These are phyloP conservation scores for Yamadazyma siamensis DNA, from an alignment of 1,139 yeast genomes.

Conservation along the genomic window DNA sequence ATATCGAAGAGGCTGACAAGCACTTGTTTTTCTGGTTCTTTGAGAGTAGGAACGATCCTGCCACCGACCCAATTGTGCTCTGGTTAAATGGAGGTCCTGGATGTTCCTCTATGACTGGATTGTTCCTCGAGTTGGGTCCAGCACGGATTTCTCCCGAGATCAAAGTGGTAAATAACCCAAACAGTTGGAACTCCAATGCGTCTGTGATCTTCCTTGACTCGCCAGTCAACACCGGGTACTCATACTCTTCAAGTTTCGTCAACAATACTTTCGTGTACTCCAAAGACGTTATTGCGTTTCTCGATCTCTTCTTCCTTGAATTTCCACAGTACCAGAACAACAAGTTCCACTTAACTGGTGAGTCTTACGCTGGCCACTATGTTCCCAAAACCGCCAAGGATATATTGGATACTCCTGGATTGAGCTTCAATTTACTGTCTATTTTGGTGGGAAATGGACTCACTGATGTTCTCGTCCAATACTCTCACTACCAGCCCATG, in stretches of 20 bases:
- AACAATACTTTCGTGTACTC: constrained; percentile 42
- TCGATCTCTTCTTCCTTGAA: constrained; percentile 60
- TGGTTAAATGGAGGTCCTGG: constrained; percentile 99
- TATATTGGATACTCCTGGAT: constrained; percentile 45
- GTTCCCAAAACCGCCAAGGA: constrained; percentile 80
- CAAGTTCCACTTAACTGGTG: constrained; percentile 82
- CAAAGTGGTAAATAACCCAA: constrained; percentile 53
- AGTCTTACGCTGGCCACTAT: constrained; percentile 95
- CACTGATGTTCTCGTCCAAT: constrained; percentile 73
- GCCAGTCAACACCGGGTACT: constrained; percentile 92
- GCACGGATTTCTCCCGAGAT: constrained; percentile 53
- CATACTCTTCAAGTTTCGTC: constrained; percentile 46
- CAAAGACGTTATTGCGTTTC: constrained; percentile 66
- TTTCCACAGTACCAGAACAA: constrained; percentile 71
- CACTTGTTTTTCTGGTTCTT: constrained; percentile 82
- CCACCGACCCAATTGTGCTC: constrained; percentile 70
- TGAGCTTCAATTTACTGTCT: constrained; percentile 53
- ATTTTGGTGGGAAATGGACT: constrained; percentile 89
- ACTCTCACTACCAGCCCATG: constrained; percentile 67
- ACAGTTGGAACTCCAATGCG: constrained; percentile 81
- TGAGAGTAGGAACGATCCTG: constrained; percentile 81
- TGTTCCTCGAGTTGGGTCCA: constrained; percentile 89
- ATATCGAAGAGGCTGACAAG: constrained; percentile 47
- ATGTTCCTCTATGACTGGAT: constrained; percentile 89
- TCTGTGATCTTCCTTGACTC: constrained; percentile 87